These are phyloP conservation scores for Dipteronia dyeriana DNA, from an alignment of 345 rosid species.

Conservation along the genomic window DNA sequence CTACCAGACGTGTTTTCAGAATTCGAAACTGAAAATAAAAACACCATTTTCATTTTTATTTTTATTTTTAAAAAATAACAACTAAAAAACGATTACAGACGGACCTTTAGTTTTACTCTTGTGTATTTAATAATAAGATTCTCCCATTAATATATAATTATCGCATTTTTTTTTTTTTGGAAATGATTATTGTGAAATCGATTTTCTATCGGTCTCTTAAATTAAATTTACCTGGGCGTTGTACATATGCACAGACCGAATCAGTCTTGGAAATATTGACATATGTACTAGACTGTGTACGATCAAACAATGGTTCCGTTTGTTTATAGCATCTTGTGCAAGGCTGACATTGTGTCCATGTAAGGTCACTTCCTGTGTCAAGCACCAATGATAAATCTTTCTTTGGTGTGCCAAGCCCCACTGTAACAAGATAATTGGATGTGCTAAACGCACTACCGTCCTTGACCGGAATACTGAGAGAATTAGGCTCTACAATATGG, in stretches of 20 bases:
- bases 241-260: too few relatives aligned
- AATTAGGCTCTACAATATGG: slow-evolving; percentile 10
- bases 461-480: slow-evolving; percentile 53
- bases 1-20: too few relatives aligned
- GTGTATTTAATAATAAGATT: too few relatives aligned
- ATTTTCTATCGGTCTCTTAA: background rate
- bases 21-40: too few relatives aligned
- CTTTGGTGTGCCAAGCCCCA: slow-evolving; percentile 72
- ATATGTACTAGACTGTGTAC: slow-evolving; percentile 51
- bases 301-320: slow-evolving; percentile 49
- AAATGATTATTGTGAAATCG: too few relatives aligned
- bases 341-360: slow-evolving; percentile 69
- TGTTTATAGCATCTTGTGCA: slow-evolving; percentile 55
- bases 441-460: slow-evolving; percentile 49
- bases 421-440: slow-evolving; percentile 49
- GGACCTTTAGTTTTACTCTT: too few relatives aligned
- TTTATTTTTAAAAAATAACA: too few relatives aligned
- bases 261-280: slow-evolving; percentile 48
- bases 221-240: too few relatives aligned
- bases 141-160: too few relatives aligned
- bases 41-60: too few relatives aligned
- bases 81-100: too few relatives aligned
- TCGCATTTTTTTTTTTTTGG: too few relatives aligned
- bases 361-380: slow-evolving; percentile 72
- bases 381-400: slow-evolving; percentile 42